phyloP scores from a whole-genome alignment of 495 filamentous ascomycete genomes.

The Lasiosphaeria miniovina region DNA sequence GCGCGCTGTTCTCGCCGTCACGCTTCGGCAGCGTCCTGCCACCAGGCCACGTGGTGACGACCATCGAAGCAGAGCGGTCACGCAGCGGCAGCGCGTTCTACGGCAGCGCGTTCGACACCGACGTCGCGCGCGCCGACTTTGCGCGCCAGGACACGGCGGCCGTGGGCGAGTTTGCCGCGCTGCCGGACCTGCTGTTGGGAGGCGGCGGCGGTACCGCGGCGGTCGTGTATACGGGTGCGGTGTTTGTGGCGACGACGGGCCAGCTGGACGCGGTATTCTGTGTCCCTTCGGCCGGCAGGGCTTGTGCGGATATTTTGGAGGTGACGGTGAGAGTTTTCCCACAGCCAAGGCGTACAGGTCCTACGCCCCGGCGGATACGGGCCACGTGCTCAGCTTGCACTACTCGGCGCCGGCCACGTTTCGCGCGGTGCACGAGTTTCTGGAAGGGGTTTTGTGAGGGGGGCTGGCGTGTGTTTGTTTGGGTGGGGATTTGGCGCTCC shows the following conservation, averaged over 20 bases:
- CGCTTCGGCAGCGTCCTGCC: background rate
- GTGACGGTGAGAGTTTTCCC: no score
- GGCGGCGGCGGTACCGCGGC: no score
- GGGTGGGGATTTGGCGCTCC: no score
- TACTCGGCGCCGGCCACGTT: constrained; percentile 10
- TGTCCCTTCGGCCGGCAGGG: no score
- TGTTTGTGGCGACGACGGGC: no score
- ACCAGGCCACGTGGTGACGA: background rate
- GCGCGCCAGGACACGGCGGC: background rate
- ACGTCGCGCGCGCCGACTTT: background rate
- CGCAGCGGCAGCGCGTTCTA: background rate
- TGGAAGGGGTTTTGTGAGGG: constrained; percentile 3
- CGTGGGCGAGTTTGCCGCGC: background rate
- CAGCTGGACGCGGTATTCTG: no score
- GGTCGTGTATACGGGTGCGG: no score
- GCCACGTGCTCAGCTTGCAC: constrained; percentile 13
- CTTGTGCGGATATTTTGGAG: no score
- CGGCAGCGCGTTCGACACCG: background rate
- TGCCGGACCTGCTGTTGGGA: background rate
- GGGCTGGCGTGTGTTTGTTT: background rate
- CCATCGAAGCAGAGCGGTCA: background rate
- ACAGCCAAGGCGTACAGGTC: background rate
- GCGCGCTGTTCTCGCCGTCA: background rate
- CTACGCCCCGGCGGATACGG: constrained; percentile 4
- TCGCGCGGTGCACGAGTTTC: constrained; percentile 2